A percentile compares a stretch with the other conserved stretches of the same genome.
Conservation (phyloP, 495 filamentous ascomycete species). For the Tuber indicum region DNA sequence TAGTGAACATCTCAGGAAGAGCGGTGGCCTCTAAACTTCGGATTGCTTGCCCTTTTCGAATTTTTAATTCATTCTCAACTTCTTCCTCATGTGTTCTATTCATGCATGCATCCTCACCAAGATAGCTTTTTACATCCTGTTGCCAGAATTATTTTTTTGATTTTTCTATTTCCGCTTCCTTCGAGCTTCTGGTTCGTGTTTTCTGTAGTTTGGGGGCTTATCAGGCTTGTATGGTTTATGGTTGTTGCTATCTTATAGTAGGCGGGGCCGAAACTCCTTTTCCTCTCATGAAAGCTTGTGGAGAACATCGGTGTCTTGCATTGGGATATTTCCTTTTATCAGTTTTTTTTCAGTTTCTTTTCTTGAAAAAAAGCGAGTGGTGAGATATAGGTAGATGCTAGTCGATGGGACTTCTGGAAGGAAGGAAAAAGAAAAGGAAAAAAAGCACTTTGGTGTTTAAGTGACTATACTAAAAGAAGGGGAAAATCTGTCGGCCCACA, state of each 20-base stretch:
- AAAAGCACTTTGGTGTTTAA: neutral
- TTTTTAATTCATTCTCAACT: neutral
- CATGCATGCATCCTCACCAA: neutral
- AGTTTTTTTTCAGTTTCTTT: neutral
- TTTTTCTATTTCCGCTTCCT: neutral
- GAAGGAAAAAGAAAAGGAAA: neutral
- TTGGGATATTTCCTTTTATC: constrained; percentile 6
- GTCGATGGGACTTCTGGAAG: neutral
- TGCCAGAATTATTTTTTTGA: neutral
- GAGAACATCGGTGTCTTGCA: neutral
- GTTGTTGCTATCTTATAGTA: constrained; percentile 9
- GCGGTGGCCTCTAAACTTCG: constrained; percentile 25
- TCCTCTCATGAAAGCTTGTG: constrained; percentile 13
- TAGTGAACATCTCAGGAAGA: constrained; percentile 31
- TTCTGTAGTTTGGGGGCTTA: constrained; percentile 6
- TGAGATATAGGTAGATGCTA: neutral
- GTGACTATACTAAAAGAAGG: neutral
- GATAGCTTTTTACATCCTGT: neutral
- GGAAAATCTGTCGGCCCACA: neutral
- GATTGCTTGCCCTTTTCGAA: neutral
- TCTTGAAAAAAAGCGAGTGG: neutral
- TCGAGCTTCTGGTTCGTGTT: neutral
- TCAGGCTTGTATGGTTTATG: constrained; percentile 7
- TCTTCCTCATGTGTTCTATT: neutral
- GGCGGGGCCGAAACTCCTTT: constrained; percentile 3